Evolutionary conservation across 495 filamentous ascomycete genomes (phyloP).

Genomic region (Talaromyces borbonicus): DNA sequence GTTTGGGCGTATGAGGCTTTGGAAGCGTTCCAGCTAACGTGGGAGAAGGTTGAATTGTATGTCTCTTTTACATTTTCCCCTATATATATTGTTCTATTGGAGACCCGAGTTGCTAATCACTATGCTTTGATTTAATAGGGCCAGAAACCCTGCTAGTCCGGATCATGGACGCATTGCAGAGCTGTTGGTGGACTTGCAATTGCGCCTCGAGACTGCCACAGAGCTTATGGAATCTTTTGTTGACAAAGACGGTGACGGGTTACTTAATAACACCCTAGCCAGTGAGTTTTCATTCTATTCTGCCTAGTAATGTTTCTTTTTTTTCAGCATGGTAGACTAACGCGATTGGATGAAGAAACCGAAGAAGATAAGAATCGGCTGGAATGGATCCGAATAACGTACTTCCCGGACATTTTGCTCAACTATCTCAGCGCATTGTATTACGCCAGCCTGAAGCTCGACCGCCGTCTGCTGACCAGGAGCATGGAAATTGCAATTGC

Average conservation of each 20-base stretch:
- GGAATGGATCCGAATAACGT: constrained; percentile 53
- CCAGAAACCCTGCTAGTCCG: not conserved
- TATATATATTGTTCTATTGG: too few species aligned
- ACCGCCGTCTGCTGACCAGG: constrained; percentile 55
- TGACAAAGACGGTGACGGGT: constrained; percentile 22
- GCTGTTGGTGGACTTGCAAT: constrained; percentile 22
- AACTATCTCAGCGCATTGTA: constrained; percentile 70
- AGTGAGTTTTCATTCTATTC: constrained; percentile 24
- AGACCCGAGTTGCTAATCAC: not conserved
- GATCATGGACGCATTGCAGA: constrained; percentile 21
- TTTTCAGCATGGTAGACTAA: not conserved
- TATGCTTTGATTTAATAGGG: not conserved
- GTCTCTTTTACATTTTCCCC: not conserved
- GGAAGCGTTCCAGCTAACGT: constrained; percentile 44
- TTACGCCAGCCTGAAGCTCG: constrained; percentile 53
- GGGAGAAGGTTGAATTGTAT: constrained; percentile 38
- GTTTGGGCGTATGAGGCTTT: constrained; percentile 56
- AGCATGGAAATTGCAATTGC: constrained; percentile 68
- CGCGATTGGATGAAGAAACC: not conserved
- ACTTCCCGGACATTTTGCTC: constrained; percentile 72
- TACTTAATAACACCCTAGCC: constrained; percentile 21
- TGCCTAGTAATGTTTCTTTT: not conserved
- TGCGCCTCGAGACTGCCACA: constrained; percentile 23
- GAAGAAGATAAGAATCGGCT: constrained; percentile 28
- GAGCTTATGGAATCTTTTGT: constrained; percentile 27